phyloP scores from a whole-genome alignment of 768 basidiomycete genomes.

The Termitomyces sp. region DNA sequence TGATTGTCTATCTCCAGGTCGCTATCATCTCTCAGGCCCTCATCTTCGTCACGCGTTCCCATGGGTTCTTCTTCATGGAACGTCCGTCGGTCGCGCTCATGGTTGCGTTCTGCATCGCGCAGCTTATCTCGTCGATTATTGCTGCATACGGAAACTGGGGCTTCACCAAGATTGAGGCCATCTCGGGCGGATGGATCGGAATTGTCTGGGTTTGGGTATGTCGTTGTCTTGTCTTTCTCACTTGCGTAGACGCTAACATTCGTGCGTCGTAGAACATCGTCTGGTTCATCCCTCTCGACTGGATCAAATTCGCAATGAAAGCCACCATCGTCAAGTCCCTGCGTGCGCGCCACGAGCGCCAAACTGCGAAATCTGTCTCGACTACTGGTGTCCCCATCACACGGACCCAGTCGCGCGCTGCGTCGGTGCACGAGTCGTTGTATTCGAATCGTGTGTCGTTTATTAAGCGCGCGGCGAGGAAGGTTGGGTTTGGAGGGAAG shows the following conservation, averaged over 20 bases:
- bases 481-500: conserved; percentile 85
- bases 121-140: conserved; percentile 94
- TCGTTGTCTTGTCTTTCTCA: conserved; percentile 16
- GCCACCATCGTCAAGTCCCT: conserved; percentile 84
- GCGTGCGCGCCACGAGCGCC: conserved; percentile 62
- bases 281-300: conserved; percentile 95
- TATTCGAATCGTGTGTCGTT: conserved; percentile 96
- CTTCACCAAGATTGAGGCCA: conserved; percentile 77
- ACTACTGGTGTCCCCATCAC: conserved; percentile 67
- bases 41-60: conserved; percentile 94
- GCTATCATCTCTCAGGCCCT: conserved; percentile 99
- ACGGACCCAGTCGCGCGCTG: conserved; percentile 87
- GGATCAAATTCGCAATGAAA: conserved; percentile 97
- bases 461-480: conserved; percentile 83
- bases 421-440: conserved; percentile 85
- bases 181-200: conserved; percentile 95
- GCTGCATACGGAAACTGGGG: conserved; percentile 92
- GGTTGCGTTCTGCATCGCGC: conserved; percentile 88
- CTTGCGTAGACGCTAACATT: background rate
- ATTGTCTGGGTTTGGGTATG: conserved; percentile 95
- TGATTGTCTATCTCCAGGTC: conserved; percentile 92
- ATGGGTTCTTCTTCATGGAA: conserved; percentile 96
- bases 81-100: conserved; percentile 88
- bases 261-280: conserved; percentile 67
- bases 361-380: conserved; percentile 25